These are phyloP conservation scores for Elasticomyces elasticus DNA, from an alignment of 495 filamentous ascomycete genomes.

Conservation along the genomic window DNA sequence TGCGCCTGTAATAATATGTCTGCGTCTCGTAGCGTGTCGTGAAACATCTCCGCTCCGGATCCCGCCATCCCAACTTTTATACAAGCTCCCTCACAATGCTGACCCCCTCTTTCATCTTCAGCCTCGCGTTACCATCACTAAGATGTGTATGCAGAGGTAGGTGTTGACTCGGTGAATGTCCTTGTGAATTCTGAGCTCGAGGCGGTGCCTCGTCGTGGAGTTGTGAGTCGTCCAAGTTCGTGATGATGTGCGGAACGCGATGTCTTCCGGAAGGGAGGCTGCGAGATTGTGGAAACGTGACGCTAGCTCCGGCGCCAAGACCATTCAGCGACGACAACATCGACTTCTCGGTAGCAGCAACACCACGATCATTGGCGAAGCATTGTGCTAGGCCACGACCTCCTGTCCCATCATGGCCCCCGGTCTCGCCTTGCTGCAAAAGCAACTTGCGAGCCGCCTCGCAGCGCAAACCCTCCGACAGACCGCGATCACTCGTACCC, in stretches of 20 bases:
- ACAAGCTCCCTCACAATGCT: conserved; percentile 4
- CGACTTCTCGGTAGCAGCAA: too few species aligned
- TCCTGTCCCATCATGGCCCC: conserved; percentile 12
- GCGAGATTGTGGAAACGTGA: too few species aligned
- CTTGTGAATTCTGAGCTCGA: neutral
- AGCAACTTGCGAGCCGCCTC: too few species aligned
- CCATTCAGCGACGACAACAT: too few species aligned
- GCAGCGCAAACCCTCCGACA: conserved; percentile 14
- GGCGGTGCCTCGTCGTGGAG: neutral
- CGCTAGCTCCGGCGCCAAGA: too few species aligned
- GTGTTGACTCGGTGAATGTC: neutral
- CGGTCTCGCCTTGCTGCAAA: conserved; percentile 32
- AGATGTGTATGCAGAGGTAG: neutral
- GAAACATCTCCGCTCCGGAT: too few species aligned
- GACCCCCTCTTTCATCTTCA: conserved; percentile 18
- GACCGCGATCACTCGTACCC: conserved; percentile 13
- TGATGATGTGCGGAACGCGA: neutral
- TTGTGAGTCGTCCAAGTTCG: neutral
- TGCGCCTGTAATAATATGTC: neutral
- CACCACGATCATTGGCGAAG: too few species aligned
- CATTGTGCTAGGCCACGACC: neutral
- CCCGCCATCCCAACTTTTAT: conserved; percentile 5
- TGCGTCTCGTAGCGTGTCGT: neutral
- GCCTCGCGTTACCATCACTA: neutral
- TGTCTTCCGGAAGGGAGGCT: neutral